These are phyloP conservation scores for Metarhizium rileyi DNA, from an alignment of 2,329 filamentous ascomycete genomes.

Conservation along the genomic window DNA sequence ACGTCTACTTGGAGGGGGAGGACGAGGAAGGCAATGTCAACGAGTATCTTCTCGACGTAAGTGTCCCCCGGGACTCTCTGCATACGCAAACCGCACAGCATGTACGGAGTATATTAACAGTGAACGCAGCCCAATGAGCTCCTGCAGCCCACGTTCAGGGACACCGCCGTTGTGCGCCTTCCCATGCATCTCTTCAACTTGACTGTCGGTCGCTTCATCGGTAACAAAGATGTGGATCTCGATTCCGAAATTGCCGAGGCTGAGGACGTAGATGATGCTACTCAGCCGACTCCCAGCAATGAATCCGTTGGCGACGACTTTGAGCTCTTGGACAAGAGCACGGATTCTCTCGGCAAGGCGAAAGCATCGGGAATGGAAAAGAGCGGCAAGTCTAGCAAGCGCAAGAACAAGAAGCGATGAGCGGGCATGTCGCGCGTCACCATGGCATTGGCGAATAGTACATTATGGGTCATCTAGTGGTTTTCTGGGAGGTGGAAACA, in stretches of 20 bases:
- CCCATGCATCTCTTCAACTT: conserved; percentile 62
- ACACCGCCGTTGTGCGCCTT: conserved; percentile 74
- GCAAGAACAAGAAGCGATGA: conserved; percentile 9
- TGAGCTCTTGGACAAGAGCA: conserved; percentile 53
- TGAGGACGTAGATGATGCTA: conserved; percentile 38
- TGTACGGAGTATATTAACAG: conserved; percentile 15
- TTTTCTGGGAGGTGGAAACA: neutral
- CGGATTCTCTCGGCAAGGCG: conserved; percentile 41
- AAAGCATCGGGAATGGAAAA: conserved; percentile 40
- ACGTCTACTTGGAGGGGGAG: conserved; percentile 90
- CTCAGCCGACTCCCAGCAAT: conserved; percentile 43
- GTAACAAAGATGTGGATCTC: conserved; percentile 24
- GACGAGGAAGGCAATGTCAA: conserved; percentile 76
- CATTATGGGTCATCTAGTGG: neutral
- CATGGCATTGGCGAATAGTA: neutral
- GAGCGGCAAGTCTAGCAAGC: conserved; percentile 15
- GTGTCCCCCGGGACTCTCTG: conserved; percentile 23
- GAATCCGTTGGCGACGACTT: conserved; percentile 52
- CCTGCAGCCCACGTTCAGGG: conserved; percentile 60
- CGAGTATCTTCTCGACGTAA: conserved; percentile 81
- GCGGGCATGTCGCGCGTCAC: neutral
- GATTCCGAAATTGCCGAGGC: conserved; percentile 29
- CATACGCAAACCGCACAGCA: neutral
- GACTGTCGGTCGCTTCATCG: conserved; percentile 41
- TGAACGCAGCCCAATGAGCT: conserved; percentile 65